These are phyloP conservation scores for Emergomyces orientalis DNA, from an alignment of 2,329 filamentous ascomycete species.

Conservation along the genomic window DNA sequence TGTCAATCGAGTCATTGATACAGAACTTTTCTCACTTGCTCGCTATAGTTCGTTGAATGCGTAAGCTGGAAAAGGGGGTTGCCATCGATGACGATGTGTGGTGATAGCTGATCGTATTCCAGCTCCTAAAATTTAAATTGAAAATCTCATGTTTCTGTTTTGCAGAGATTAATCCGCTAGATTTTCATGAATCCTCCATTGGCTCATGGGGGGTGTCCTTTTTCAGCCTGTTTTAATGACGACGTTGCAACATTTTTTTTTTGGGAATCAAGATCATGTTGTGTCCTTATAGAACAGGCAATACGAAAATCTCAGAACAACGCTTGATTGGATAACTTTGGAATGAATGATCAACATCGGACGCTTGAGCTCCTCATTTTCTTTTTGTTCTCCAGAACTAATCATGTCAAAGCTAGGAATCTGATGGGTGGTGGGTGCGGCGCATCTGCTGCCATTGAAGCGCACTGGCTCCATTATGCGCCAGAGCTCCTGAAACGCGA, in stretches of 20 bases:
- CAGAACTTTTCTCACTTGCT: neutral
- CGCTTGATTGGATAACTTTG: neutral
- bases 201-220: neutral
- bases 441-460: neutral
- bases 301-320: neutral
- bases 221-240: neutral
- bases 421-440: neutral
- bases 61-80: neutral
- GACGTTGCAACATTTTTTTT: neutral
- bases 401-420: neutral
- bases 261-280: neutral
- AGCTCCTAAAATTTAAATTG: neutral
- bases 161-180: neutral
- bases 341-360: neutral
- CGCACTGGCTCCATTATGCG: neutral
- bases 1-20: neutral
- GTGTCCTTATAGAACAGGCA: neutral
- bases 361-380: neutral
- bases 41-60: neutral
- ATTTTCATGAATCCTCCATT: neutral
- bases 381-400: neutral
- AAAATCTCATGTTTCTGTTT: neutral
- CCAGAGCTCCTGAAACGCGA: constrained; percentile 2
- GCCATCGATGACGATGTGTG: neutral
- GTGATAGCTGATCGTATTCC: neutral